Evolutionary conservation across 2,329 filamentous ascomycete genomes (phyloP), one percentile per base, ranked within the genome.

Genomic region (Aureobasidium sp.): DNA sequence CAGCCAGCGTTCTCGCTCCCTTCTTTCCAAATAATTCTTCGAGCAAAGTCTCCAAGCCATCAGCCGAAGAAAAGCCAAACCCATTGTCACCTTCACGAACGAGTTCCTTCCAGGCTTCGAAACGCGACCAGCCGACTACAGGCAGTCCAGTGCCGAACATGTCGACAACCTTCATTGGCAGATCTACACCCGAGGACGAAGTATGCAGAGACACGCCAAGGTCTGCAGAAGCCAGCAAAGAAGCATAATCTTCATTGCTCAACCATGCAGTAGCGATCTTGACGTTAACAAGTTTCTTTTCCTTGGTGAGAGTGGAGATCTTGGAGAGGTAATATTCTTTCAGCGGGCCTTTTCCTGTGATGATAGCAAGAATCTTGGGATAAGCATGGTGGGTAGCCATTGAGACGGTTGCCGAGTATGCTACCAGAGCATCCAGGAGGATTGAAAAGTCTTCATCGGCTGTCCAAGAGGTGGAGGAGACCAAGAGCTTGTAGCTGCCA

Each of bases 91-190:
- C 88, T 69, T 97, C 92, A 58, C 83, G 87, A 29, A 99, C 89
- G n/a, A 99, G 78, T 76, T 99, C 94, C 2, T 84, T 80, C 81
- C 96, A 96, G 65, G 92, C 93, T 71, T 92, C 87, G 70, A 96
- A 99, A 2, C 83, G 82, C 29, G 84, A 84, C 81, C 94, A 97
- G 4, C 91, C 93, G 0, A 88, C 87, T 0, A 99, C 94, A 0
- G 94, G 94, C 31, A 99, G 78, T 0, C 93, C 94, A 0, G 92
- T 89, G 2, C 94, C 94, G 73, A 99, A 97, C 92, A 99, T 97
- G 73, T 99, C 94, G 15, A 99, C 92, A 0, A 99, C 91, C 76
- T 99, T 99, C 94, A 99, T 99, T 0, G 94, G 94, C 22, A 99
- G 79, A 74, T 99, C 94, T 0, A 99, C 91, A 1, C 94, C 94